Evolutionary conservation across 768 basidiomycete genomes (phyloP).

Genomic region (Pulveroboletus sp.): DNA sequence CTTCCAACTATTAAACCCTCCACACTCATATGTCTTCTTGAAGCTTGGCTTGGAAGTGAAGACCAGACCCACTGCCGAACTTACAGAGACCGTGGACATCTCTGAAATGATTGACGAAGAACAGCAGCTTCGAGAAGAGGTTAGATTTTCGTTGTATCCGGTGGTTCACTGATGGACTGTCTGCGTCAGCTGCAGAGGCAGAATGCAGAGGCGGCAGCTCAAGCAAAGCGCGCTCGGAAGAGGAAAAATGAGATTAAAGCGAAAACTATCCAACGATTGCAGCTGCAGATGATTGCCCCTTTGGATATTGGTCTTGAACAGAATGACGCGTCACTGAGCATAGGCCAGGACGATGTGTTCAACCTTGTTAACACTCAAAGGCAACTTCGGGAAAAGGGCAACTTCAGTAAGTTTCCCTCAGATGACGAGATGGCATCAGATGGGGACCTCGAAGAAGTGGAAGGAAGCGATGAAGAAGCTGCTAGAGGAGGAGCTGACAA

Average conservation of each 20-base stretch:
- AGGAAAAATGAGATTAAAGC: slow-evolving; percentile 86
- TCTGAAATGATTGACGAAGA: slow-evolving; percentile 80
- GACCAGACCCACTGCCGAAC: slow-evolving; percentile 67
- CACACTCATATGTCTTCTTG: slow-evolving; percentile 4
- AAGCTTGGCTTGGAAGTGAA: slow-evolving; percentile 86
- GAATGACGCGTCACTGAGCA: slow-evolving; percentile 65
- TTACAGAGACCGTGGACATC: slow-evolving; percentile 68
- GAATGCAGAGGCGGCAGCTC: slow-evolving; percentile 70
- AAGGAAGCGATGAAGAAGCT: slow-evolving; percentile 39
- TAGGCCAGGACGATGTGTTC: slow-evolving; percentile 85
- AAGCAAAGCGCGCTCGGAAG: slow-evolving; percentile 76
- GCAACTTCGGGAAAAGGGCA: slow-evolving; percentile 39
- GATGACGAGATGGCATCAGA: slow-evolving; percentile 45
- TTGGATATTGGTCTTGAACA: slow-evolving; percentile 92
- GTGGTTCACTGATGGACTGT: slow-evolving; percentile 4
- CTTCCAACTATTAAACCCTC: neutral
- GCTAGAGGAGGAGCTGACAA: slow-evolving; percentile 69
- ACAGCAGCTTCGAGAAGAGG: slow-evolving; percentile 86
- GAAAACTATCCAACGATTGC: slow-evolving; percentile 90
- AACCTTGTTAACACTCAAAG: slow-evolving; percentile 69
- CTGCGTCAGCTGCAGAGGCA: slow-evolving; percentile 71
- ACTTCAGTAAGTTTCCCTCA: slow-evolving; percentile 35
- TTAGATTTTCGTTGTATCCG: slow-evolving; percentile 24
- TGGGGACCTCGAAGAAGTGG: slow-evolving; percentile 33
- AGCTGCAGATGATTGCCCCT: slow-evolving; percentile 97